phyloP scores from a whole-genome alignment of 768 basidiomycete genomes.

The Scleroderma bovista region DNA sequence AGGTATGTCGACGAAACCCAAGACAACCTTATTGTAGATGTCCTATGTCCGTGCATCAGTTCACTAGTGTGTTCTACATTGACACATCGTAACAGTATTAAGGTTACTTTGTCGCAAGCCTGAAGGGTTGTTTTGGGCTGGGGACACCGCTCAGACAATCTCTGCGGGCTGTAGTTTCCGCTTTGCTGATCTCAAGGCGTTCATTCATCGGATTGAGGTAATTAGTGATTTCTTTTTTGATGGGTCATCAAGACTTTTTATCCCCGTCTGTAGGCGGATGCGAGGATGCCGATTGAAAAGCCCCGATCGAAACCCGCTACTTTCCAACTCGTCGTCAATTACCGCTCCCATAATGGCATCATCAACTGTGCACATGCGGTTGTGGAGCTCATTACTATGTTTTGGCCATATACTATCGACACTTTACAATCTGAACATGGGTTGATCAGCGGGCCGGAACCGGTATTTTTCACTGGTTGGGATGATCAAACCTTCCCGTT shows the following conservation, averaged over 20 bases:
- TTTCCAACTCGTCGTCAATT: slow-evolving; percentile 61
- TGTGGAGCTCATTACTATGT: slow-evolving; percentile 52
- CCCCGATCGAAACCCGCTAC: slow-evolving; percentile 25
- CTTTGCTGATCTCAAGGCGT: slow-evolving; percentile 68
- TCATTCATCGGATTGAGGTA: slow-evolving; percentile 59
- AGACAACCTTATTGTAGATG: slow-evolving; percentile 65
- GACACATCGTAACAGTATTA: slow-evolving; percentile 40
- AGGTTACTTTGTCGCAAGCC: slow-evolving; percentile 57
- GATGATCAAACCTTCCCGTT: slow-evolving; percentile 38
- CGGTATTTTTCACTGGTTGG: slow-evolving; percentile 51
- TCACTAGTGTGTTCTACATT: not conserved
- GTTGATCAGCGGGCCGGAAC: slow-evolving; percentile 46
- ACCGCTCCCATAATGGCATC: slow-evolving; percentile 69
- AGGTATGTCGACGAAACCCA: slow-evolving; percentile 73
- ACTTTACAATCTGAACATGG: slow-evolving; percentile 50
- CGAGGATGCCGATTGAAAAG: not conserved
- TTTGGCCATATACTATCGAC: slow-evolving; percentile 67
- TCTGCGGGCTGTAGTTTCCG: slow-evolving; percentile 67
- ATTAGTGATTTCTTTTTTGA: not conserved
- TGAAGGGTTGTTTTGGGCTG: slow-evolving; percentile 71
- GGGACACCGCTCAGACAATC: slow-evolving; percentile 77
- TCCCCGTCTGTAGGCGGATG: not conserved
- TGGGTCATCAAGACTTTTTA: slow-evolving; percentile 14
- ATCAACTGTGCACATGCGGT: slow-evolving; percentile 65
- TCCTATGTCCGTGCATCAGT: slow-evolving; percentile 37